These are phyloP conservation scores for Amphibolis antarctica DNA, from an alignment of 106 monocot species.

Conservation along the genomic window DNA sequence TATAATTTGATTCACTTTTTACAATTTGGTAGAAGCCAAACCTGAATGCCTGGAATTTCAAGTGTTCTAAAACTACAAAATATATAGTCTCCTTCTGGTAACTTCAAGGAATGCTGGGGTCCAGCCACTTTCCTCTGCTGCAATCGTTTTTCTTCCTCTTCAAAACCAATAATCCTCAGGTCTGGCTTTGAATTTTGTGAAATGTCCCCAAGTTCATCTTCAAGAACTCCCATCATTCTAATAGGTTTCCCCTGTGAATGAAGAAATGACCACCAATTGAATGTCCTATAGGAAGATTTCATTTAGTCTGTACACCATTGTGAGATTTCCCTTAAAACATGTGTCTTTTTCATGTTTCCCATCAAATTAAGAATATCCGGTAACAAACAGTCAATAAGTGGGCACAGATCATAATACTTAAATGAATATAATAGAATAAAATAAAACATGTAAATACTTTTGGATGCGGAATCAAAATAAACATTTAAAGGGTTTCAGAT, in stretches of 20 bases:
- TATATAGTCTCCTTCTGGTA: constrained; percentile 71
- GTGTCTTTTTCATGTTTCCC: too few relatives aligned
- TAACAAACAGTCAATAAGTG: too few relatives aligned
- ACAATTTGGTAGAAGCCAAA: constrained; percentile 7
- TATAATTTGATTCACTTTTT: background rate
- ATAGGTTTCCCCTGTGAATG: constrained; percentile 65
- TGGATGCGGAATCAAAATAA: too few relatives aligned
- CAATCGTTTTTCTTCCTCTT: constrained; percentile 78
- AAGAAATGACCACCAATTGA: background rate
- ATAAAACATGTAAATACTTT: too few relatives aligned
- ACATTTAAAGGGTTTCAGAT: too few relatives aligned
- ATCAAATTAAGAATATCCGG: too few relatives aligned
- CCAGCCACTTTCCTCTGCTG: constrained; percentile 27
- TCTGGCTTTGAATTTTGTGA: constrained; percentile 49
- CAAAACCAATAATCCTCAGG: constrained; percentile 77
- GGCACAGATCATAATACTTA: too few relatives aligned
- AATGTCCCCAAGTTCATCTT: constrained; percentile 75
- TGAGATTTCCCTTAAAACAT: too few relatives aligned
- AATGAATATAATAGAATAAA: too few relatives aligned
- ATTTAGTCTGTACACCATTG: too few relatives aligned
- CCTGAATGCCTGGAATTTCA: constrained; percentile 78
- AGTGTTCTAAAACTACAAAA: constrained; percentile 87
- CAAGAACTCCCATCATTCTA: constrained; percentile 89
- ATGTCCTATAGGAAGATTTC: background rate
- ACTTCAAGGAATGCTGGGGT: constrained; percentile 33